Evolutionary conservation across 2,329 filamentous ascomycete genomes (phyloP), one percentile per base, ranked within the genome.

Genomic region (Arthrobotrys iridis): DNA sequence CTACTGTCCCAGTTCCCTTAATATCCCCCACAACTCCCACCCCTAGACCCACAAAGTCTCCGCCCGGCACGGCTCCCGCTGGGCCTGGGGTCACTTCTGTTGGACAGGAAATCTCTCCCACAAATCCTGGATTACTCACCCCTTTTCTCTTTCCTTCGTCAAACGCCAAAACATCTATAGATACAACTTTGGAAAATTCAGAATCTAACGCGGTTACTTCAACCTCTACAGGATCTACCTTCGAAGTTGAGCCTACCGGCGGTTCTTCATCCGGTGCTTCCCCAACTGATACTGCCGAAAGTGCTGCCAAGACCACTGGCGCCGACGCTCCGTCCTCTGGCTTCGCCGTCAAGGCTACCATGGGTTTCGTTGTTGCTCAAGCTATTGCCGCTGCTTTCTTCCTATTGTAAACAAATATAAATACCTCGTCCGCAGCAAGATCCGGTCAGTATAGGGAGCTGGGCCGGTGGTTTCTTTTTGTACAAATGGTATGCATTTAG

Each of bases 331-430:
- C 68, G 40, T 48, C 37, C 8, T 74, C 68, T 26, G 71, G 43
- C 3, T 50, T 75, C 30, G 57, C 63, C 5, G 20, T 67, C 30
- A 46, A 67, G 41, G 71, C 64, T 22, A 40, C 71, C 15, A 68
- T 75, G 40, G 57, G 57, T 10, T 35, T 75, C 15, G 71, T 68
- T 8, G 46, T 48, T 22, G 20, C 57, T 15, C 57, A 75, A 18
- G 71, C 63, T 28, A 11, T 68, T 7, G 63, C 48, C 35, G 63
- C 48, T 67, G 71, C 71, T 67, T 75, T 75, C 63, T 68, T 75
- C 63, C 71, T 75, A 58, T 52, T 75, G 63, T 75, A 75, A 75
- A 64, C 24, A 55, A 58, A 45, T 75, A 57, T 75, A 75, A 75
- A 64, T 24, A 55, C 48, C 15, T 43, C 24, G 28, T 20, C 26